Evolutionary conservation across 1,284 basidiomycete species (phyloP).

Genomic region (Trametes pubescens): DNA sequence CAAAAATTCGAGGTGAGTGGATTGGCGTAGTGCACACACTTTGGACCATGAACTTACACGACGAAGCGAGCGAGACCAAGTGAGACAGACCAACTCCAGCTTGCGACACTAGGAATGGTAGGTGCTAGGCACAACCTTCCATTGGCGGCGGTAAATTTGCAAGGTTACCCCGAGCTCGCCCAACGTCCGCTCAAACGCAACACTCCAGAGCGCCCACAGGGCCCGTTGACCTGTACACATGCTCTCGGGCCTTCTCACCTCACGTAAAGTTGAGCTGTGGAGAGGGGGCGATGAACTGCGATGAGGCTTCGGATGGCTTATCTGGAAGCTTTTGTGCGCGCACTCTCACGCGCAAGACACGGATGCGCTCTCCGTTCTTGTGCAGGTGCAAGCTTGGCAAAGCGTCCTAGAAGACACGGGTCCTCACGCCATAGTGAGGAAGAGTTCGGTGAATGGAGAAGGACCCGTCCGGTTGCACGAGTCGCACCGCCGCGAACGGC

Average conservation of each 20-base stretch:
- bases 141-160: not conserved
- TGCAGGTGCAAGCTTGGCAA: slow-evolving; percentile 2
- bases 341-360: slow-evolving; percentile 11
- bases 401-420: not conserved
- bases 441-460: slow-evolving; percentile 17
- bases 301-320: slow-evolving; percentile 20
- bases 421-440: not conserved
- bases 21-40: too few relatives aligned
- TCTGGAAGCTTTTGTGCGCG: slow-evolving; percentile 5
- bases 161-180: slow-evolving; percentile 8
- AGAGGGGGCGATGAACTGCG: not conserved
- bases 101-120: not conserved
- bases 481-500: not conserved
- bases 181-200: slow-evolving; percentile 4
- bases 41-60: too few relatives aligned
- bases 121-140: not conserved
- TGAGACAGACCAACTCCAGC: not conserved
- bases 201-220: not conserved
- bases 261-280: slow-evolving; percentile 29
- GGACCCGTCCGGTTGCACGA: not conserved
- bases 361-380: not conserved
- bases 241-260: slow-evolving; percentile 6
- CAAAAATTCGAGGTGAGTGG: not conserved
- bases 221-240: slow-evolving; percentile 26
- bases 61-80: too few relatives aligned